phyloP scores from a whole-genome alignment of 2,329 filamentous ascomycete species.

The Rutstroemia sp. region DNA sequence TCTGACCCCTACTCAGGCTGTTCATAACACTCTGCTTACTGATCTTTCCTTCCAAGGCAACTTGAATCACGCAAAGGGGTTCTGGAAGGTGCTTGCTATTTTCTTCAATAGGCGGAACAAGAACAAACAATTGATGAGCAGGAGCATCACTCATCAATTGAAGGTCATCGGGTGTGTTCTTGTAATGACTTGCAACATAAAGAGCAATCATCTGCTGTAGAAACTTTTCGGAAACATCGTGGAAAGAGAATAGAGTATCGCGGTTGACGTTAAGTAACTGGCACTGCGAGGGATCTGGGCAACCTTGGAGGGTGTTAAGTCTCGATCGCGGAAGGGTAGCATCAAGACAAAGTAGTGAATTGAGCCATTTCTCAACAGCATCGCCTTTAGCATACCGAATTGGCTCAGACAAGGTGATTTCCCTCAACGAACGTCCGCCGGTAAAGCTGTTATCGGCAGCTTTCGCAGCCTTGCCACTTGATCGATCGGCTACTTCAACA shows the following conservation, averaged over 20 bases:
- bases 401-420: constrained; percentile 88
- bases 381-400: constrained; percentile 92
- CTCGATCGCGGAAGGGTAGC: constrained; percentile 72
- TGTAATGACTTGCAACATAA: constrained; percentile 96
- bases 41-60: constrained; percentile 90
- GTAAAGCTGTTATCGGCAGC: constrained; percentile 49
- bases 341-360: constrained; percentile 86
- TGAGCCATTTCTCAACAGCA: constrained; percentile 91
- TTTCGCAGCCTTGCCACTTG: constrained; percentile 65
- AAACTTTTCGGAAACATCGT: constrained; percentile 94
- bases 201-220: constrained; percentile 96
- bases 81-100: constrained; percentile 75
- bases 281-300: constrained; percentile 84
- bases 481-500: constrained; percentile 66
- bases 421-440: constrained; percentile 72
- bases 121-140: constrained; percentile 90
- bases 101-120: constrained; percentile 78
- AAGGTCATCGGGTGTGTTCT: constrained; percentile 96
- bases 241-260: constrained; percentile 96
- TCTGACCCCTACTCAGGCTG: constrained; percentile 78
- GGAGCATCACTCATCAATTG: constrained; percentile 98
- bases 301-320: constrained; percentile 44
- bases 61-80: constrained; percentile 89
- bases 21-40: constrained; percentile 88
- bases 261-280: constrained; percentile 91